Conservation (phyloP, 1,284 basidiomycete genomes). For the Trichosporon asahii region DNA sequence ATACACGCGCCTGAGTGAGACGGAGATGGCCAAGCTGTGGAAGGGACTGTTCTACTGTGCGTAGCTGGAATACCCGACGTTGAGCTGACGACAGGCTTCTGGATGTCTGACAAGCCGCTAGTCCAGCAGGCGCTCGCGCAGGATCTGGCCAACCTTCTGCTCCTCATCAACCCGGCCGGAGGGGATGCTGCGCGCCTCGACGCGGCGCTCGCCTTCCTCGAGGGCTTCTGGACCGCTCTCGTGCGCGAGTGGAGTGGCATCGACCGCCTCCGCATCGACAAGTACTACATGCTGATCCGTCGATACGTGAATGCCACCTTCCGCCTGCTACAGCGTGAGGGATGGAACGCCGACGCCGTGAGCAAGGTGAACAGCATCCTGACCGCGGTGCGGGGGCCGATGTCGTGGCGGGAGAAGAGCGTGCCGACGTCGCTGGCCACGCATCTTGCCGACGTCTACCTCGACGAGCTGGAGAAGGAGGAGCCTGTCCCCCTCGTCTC, state of each 20-base stretch:
- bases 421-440: conserved; percentile 76
- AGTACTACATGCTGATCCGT: conserved; percentile 92
- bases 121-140: conserved; percentile 88
- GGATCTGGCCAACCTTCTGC: conserved; percentile 75
- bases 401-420: conserved; percentile 70
- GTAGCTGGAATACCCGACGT: too few species aligned
- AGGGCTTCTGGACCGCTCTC: conserved; percentile 85
- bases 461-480: conserved; percentile 80
- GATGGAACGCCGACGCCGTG: conserved; percentile 64
- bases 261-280: conserved; percentile 87
- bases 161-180: conserved; percentile 60
- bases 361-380: conserved; percentile 67
- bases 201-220: conserved; percentile 70
- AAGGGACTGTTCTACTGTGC: conserved; percentile 95
- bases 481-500: conserved; percentile 36
- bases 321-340: conserved; percentile 65
- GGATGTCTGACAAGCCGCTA: conserved; percentile 99
- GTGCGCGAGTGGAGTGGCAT: conserved; percentile 89
- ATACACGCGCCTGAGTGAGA: conserved; percentile 55
- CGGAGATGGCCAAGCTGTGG: conserved; percentile 90
- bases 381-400: conserved; percentile 61
- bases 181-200: conserved; percentile 29
- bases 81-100: conserved; percentile 68
- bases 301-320: conserved; percentile 83
- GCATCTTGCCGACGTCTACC: conserved; percentile 84